Percentiles rank a stretch among this genome's conserved stretches.
phyloP scores from a whole-genome alignment of 306 rosid genomes.

The Casuarina equisetifolia region DNA sequence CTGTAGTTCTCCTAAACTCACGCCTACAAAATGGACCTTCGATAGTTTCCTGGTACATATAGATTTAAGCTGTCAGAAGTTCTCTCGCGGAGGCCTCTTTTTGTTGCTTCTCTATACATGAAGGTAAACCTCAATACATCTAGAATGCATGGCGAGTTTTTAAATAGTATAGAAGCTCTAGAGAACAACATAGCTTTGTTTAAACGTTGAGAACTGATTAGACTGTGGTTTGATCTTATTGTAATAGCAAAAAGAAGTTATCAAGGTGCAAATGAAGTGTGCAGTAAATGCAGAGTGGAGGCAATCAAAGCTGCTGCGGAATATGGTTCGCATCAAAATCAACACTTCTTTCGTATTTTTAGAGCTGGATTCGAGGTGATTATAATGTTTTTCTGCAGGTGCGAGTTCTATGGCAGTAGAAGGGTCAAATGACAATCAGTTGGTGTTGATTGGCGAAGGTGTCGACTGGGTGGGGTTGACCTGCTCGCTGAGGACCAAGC shows the following conservation, averaged over 20 bases:
- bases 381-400: slow-evolving; percentile 12
- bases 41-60: neutral
- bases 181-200: neutral
- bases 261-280: slow-evolving; percentile 20
- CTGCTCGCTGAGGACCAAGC: slow-evolving; percentile 6
- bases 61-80: neutral
- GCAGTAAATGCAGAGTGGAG: slow-evolving; percentile 33
- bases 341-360: neutral
- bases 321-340: slow-evolving; percentile 1
- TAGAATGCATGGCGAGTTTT: neutral
- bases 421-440: slow-evolving; percentile 26
- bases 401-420: slow-evolving; percentile 37
- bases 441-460: slow-evolving; percentile 28
- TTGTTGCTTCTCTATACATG: neutral
- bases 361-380: neutral
- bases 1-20: too few relatives aligned
- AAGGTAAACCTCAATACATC: neutral
- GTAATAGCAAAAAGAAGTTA: slow-evolving; percentile 37
- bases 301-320: slow-evolving; percentile 32
- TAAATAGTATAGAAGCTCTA: neutral
- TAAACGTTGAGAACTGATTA: neutral
- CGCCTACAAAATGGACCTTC: too few relatives aligned
- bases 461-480: slow-evolving; percentile 27
- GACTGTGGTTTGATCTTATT: neutral
- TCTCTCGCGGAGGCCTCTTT: neutral